Conservation (phyloP, 1,284 basidiomycete genomes). For the Cryptococcus sp. region DNA sequence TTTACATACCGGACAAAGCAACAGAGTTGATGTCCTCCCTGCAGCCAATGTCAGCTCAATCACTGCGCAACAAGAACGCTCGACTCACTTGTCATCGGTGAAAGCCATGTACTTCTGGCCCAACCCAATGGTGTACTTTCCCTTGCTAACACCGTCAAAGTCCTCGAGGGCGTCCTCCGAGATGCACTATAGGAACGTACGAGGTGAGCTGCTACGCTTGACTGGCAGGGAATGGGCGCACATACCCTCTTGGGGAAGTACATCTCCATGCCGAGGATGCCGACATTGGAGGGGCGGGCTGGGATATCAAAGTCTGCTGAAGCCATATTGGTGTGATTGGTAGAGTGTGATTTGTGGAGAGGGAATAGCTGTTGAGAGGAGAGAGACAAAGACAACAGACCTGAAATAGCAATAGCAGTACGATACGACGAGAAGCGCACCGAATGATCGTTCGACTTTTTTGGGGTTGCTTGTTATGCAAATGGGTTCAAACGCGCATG, state of each 20-base stretch:
- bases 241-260: slow-evolving; percentile 88
- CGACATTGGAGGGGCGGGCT: slow-evolving; percentile 81
- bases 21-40: slow-evolving; percentile 98
- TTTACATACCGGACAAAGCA: slow-evolving; percentile 79
- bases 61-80: not conserved
- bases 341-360: not conserved
- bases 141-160: slow-evolving; percentile 92
- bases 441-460: slow-evolving; percentile 1
- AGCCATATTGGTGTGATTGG: slow-evolving; percentile 13
- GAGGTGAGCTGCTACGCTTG: not conserved
- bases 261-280: slow-evolving; percentile 87
- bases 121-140: slow-evolving; percentile 99
- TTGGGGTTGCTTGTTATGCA: not conserved
- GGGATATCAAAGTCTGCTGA: slow-evolving; percentile 47
- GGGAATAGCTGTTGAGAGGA: not conserved
- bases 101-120: slow-evolving; percentile 98
- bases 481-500: not conserved
- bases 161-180: slow-evolving; percentile 93
- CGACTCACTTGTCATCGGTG: slow-evolving; percentile 75
- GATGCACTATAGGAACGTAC: slow-evolving; percentile 68
- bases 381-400: slow-evolving; percentile 1
- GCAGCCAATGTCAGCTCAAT: slow-evolving; percentile 4
- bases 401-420: not conserved
- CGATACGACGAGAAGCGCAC: not conserved
- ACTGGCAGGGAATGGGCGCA: slow-evolving; percentile 17